Evolutionary conservation across 495 filamentous ascomycete species (phyloP).

Genomic region (Aspergillus kassunensis): DNA sequence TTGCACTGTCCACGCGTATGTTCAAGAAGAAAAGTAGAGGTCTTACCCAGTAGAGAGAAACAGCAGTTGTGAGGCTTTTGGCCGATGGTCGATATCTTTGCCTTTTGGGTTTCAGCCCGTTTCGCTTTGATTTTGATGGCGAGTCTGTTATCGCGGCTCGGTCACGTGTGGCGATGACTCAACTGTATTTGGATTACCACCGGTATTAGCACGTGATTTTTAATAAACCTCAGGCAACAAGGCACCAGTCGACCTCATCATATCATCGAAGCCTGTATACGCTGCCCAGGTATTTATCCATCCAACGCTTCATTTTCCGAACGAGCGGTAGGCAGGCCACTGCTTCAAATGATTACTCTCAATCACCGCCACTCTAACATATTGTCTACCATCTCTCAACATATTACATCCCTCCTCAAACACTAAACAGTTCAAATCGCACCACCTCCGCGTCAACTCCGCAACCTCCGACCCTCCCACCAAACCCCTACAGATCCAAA

Average conservation of each 20-base stretch:
- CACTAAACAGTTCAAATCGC: background rate
- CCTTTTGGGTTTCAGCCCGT: constrained; percentile 5
- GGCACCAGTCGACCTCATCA: too few relatives aligned
- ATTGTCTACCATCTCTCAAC: too few relatives aligned
- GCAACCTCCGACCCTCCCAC: background rate
- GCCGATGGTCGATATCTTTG: constrained; percentile 5
- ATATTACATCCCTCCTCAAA: too few relatives aligned
- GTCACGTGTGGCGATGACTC: constrained; percentile 17
- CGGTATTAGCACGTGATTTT: background rate
- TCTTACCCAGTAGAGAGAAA: constrained; percentile 9
- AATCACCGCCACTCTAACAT: too few relatives aligned
- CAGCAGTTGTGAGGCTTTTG: background rate
- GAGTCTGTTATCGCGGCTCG: constrained; percentile 32
- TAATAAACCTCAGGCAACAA: constrained; percentile 1
- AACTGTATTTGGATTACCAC: too few relatives aligned
- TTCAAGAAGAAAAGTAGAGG: constrained; percentile 1
- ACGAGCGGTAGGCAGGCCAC: constrained; percentile 40
- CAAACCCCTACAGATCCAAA: background rate
- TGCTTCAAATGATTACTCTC: too few relatives aligned
- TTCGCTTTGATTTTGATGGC: constrained; percentile 23
- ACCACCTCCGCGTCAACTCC: background rate
- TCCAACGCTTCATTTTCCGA: constrained; percentile 16
- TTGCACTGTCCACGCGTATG: background rate
- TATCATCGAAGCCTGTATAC: too few relatives aligned
- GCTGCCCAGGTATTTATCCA: too few relatives aligned